A percentile compares a stretch with the other conserved stretches of the same genome.
Evolutionary conservation across 306 rosid species (phyloP).

Genomic region (Trifolium dubium): DNA sequence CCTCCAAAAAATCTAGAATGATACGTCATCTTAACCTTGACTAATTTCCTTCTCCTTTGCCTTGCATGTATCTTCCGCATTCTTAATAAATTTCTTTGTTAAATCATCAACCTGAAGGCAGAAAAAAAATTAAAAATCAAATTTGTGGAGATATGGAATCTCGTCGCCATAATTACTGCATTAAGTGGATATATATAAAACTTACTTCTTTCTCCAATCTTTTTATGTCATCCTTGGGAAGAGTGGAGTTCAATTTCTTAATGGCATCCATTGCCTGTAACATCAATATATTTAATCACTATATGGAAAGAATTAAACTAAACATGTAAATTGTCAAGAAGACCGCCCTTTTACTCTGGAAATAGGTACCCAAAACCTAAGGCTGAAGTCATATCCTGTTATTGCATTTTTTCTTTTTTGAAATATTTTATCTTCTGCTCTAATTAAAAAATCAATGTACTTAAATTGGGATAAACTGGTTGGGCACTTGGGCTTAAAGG

Average conservation of each 20-base stretch:
- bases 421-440: conserved; percentile 8
- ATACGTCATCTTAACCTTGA: conserved; percentile 67
- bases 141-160: conserved; percentile 23
- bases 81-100: conserved; percentile 81
- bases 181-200: conserved; percentile 7
- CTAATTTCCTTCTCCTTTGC: conserved; percentile 84
- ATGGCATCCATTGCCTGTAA: conserved; percentile 84
- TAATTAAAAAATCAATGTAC: background rate
- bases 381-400: conserved; percentile 2
- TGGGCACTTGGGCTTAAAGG: background rate
- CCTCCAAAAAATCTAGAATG: too few species aligned
- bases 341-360: conserved; percentile 8
- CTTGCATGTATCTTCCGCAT: conserved; percentile 82
- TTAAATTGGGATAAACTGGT: background rate
- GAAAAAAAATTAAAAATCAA: conserved; percentile 39
- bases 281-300: conserved; percentile 32
- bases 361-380: background rate
- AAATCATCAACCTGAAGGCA: conserved; percentile 74
- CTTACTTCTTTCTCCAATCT: conserved; percentile 94
- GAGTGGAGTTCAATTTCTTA: conserved; percentile 70
- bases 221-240: conserved; percentile 86
- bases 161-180: background rate
- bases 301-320: conserved; percentile 9
- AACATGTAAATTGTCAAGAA: background rate
- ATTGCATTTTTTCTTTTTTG: background rate